Base-by-base conservation (phyloP, 75 land plant species). In the Adiantum capillusveneris region DNA sequence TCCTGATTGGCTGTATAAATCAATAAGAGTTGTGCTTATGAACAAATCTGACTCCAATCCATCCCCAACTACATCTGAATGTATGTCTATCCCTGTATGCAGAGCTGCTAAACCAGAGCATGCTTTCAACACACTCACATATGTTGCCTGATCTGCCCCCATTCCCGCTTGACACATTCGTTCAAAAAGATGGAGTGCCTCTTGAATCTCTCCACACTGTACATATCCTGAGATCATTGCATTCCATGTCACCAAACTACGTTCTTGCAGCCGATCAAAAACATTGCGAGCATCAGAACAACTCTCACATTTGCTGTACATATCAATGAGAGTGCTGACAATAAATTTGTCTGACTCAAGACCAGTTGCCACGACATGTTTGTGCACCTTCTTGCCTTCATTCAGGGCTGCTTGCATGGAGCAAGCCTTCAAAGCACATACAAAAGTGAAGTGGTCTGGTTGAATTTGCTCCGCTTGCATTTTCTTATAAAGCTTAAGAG, bases 1-100 rank as follows among this genome's bases (percentile, higher is more conserved):
- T 13, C 80, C 84, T 29, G 76, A 81, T 69, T 77, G 76, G 21
- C 76, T 75, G 57, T 65, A 74, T 73, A 77, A 73, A 55, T 74
- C 72, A 6, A 81, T 67, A 1, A 81, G 52, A 0, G 80, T 73
- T 56, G 69, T 81, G 45, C 48, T 56, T 11, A 81, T 41, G 68
- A 42, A 1, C 50, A 46, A n/a, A 17, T 46, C 22, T 17, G 13
- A 3, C 37, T 46, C 50, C 5, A 18, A 21, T 18, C 22, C 22
- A n/a, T 18, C 18, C 17, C 22, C 17, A 6, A 46, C 14, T 2
- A 21, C 17, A 46, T 46, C 3, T 6, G 50, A 46, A 6, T 46
- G 50, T 6, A 46, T 3, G 3, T 18, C 14, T 21, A n/a, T 6
- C 22, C 50, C 50, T 17, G 5, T n/a, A 2, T 17, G 22, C 1